Base-by-base conservation (phyloP, 768 basidiomycete genomes). In the Podaxis pistillaris region DNA sequence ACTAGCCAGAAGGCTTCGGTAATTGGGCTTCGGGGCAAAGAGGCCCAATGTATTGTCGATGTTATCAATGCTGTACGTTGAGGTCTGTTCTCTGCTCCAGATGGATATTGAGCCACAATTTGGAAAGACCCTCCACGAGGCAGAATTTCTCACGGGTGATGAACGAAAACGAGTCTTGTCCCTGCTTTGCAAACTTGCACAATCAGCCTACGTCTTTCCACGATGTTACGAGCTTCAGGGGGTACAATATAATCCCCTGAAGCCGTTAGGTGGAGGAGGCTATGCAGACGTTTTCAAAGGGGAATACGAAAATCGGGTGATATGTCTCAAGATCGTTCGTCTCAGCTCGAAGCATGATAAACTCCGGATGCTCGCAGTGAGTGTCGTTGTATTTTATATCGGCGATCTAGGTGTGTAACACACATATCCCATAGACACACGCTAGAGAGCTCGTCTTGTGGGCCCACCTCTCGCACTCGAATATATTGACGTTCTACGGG, bases 401-500 rank as follows among this genome's bases (percentile, higher is more conserved):
- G 6, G 28, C 1, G 28, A 7, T 28, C 28, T 28, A 28, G 41
- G 41, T 44, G 0, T 44, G 15, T 5, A 2, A n/a, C 17, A 17
- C 1, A 44, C 3, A 0, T n/a, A 13, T n/a, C 6, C 15, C 13
- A 6, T 17, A 44, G 41, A n/a, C 0, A 19, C n/a, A 19, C 13
- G 1, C 41, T 5, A 17, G 22, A 22, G 77, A 79, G 46, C 73
- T 73, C 12, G 64, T 72, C 19, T 46, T 72, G 41, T 79, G 78
- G 77, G 67, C 66, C 6, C 69, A 74, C 60, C 50, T 78, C 8
- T 64, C 58, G 0, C 77, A 79, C 58, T 67, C 69, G 0, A 77
- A 76, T 41, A 71, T 78, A 17, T 63, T 78, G 22, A 74, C 75
- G 1, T 62, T 78, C 22, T 71, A 73, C 64, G 75, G 77, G 1